Percentiles rank a stretch among this genome's conserved stretches.
Evolutionary conservation across 2,329 filamentous ascomycete genomes (phyloP).

Genomic region (Monilinia aucupariae): DNA sequence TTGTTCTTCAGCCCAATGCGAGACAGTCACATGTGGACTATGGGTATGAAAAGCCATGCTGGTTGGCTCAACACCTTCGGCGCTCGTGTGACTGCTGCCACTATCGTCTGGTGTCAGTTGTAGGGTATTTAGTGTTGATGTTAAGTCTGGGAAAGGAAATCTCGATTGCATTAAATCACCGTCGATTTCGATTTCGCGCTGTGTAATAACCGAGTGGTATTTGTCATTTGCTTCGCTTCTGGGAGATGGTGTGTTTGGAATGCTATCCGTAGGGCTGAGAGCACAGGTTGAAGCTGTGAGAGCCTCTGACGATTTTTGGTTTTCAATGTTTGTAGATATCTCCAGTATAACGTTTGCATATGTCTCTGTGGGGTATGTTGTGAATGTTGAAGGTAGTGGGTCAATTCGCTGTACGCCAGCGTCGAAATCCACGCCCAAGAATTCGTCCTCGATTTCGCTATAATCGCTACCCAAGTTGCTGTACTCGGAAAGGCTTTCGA

Average conservation of each 20-base stretch:
- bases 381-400: slow-evolving; percentile 19
- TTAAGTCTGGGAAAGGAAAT: slow-evolving; percentile 18
- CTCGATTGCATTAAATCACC: slow-evolving; percentile 23
- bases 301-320: slow-evolving; percentile 21
- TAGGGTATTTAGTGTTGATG: slow-evolving; percentile 20
- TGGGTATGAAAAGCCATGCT: slow-evolving; percentile 24
- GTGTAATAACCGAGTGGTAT: slow-evolving; percentile 22
- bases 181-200: slow-evolving; percentile 26
- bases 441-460: slow-evolving; percentile 32
- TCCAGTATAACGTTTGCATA: slow-evolving; percentile 23
- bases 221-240: slow-evolving; percentile 23
- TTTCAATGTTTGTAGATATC: slow-evolving; percentile 19
- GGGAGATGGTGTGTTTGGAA: slow-evolving; percentile 29
- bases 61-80: slow-evolving; percentile 29
- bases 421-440: slow-evolving; percentile 36
- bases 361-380: slow-evolving; percentile 20
- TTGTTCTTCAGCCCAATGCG: slow-evolving; percentile 26
- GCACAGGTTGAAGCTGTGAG: slow-evolving; percentile 28
- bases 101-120: slow-evolving; percentile 35
- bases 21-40: slow-evolving; percentile 28
- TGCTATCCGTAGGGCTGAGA: slow-evolving; percentile 30
- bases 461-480: slow-evolving; percentile 33
- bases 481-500: slow-evolving; percentile 31
- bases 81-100: slow-evolving; percentile 34
- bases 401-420: slow-evolving; percentile 29